Base-by-base conservation (phyloP, 768 basidiomycete genomes). In the Boletus sensibilis region DNA sequence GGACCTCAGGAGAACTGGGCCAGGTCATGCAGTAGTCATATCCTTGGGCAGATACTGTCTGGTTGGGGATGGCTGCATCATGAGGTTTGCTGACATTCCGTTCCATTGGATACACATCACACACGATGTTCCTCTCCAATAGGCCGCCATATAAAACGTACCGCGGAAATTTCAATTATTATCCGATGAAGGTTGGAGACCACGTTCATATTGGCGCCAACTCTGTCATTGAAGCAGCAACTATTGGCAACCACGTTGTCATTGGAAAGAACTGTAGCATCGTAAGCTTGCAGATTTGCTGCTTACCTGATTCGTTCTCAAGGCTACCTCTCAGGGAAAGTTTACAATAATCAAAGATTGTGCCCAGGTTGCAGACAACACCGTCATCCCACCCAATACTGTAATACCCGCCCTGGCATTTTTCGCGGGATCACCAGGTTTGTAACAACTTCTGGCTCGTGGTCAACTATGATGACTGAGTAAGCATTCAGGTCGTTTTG, bases 341-440 rank as follows among this genome's bases (percentile, higher is more conserved):
- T 97, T 98, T 65, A 87, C 89, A 0, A 94, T 96, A 55, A 94
- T 98, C 71, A 97, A 98, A 69, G 96, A 98, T 67, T 95, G 94
- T 62, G 92, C 90, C 4, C 86, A 84, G 57, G 86, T 99, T 23
- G 87, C 88, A 29, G 95, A 98, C 69, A 88, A 90, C 61, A 90
- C 93, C 0, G 84, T 98, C 37, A 75, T 98, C 14, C 92, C 95
- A 2, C 88, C 94, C 4, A 94, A 92, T 53, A 94, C 94, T 1
- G 93, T 98, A 46, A 85, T 98, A 11, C 94, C 96, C 1, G 91
- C 93, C 3, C 73, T 98, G 56, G 82, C 93, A 0, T 75, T 88
- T 6, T 98, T 95, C 72, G 72, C 84, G 16, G 97, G 96, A 10
- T 93, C 91, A 39, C 96, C 97, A 72, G 94, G 94, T 92, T 51